phyloP scores from a whole-genome alignment of 2,329 filamentous ascomycete species.

The Fusarium neocosmosporiellum region DNA sequence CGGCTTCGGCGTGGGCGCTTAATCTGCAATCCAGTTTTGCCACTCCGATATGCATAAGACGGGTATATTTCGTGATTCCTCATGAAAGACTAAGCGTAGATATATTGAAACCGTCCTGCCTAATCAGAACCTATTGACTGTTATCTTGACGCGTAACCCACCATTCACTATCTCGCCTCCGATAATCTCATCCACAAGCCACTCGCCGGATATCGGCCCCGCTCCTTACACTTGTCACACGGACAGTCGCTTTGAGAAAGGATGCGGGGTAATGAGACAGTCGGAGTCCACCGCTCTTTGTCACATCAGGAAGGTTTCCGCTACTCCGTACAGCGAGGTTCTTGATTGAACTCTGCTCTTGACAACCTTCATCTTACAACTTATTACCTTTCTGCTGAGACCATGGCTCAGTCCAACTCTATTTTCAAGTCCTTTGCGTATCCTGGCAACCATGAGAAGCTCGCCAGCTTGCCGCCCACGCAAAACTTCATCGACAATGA shows the following conservation, averaged over 20 bases:
- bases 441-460: slow-evolving; percentile 39
- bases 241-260: slow-evolving; percentile 1
- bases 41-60: neutral
- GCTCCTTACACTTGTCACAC: slow-evolving; percentile 24
- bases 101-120: neutral
- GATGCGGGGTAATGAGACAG: slow-evolving; percentile 26
- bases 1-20: neutral
- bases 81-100: neutral
- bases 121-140: neutral
- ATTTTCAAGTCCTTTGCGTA: slow-evolving; percentile 34
- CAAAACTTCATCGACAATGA: slow-evolving; percentile 80
- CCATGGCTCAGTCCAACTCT: slow-evolving; percentile 27
- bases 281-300: slow-evolving; percentile 27
- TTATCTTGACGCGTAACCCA: neutral
- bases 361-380: neutral
- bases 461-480: slow-evolving; percentile 61
- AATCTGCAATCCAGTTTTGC: neutral
- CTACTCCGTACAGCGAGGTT: slow-evolving; percentile 1
- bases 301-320: slow-evolving; percentile 26
- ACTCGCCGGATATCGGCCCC: slow-evolving; percentile 6
- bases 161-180: neutral
- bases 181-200: neutral
- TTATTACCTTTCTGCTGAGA: neutral
- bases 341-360: neutral
- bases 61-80: neutral